phyloP scores from a whole-genome alignment of 225 moss, liverwort and hornwort genomes.

The Bryum argenteum region DNA sequence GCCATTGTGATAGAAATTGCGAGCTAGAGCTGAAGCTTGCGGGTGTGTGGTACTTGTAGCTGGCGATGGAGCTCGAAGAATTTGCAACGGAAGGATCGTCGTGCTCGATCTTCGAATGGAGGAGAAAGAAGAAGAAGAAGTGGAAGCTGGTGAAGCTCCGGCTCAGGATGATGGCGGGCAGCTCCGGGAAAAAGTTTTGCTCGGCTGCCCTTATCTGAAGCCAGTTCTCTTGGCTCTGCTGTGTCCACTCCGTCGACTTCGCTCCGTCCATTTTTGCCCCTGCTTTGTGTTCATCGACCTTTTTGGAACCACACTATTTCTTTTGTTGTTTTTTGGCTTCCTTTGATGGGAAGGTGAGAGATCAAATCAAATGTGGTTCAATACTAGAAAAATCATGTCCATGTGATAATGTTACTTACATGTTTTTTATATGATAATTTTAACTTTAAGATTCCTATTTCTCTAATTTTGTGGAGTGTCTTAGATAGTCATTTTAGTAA shows the following conservation, averaged over 20 bases:
- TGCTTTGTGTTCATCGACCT: no score
- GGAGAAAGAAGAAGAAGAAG: not conserved
- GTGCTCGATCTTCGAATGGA: not conserved
- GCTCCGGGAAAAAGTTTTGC: not conserved
- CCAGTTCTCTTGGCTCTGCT: slow-evolving; percentile 44
- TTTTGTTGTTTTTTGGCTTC: no score
- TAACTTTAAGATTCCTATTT: no score
- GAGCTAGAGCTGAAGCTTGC: not conserved
- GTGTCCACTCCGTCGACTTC: slow-evolving; percentile 15
- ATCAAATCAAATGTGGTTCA: no score
- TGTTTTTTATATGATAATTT: no score
- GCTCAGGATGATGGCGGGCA: slow-evolving; percentile 14
- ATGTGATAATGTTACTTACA: no score
- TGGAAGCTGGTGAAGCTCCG: not conserved
- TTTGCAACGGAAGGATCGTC: slow-evolving; percentile 32
- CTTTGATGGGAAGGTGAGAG: no score
- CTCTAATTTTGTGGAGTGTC: no score
- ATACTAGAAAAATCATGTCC: no score
- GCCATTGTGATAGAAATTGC: slow-evolving; percentile 32
- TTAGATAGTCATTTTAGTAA: no score
- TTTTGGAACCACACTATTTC: no score
- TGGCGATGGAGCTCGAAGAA: slow-evolving; percentile 19
- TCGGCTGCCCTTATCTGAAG: slow-evolving; percentile 41
- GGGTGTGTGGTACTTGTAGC: not conserved
- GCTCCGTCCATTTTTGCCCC: no score